A percentile compares a stretch with the other conserved stretches of the same genome.
These are phyloP conservation scores for Sugiyamaella neomexicana DNA, from an alignment of 1,139 yeast genomes.

Conservation along the genomic window DNA sequence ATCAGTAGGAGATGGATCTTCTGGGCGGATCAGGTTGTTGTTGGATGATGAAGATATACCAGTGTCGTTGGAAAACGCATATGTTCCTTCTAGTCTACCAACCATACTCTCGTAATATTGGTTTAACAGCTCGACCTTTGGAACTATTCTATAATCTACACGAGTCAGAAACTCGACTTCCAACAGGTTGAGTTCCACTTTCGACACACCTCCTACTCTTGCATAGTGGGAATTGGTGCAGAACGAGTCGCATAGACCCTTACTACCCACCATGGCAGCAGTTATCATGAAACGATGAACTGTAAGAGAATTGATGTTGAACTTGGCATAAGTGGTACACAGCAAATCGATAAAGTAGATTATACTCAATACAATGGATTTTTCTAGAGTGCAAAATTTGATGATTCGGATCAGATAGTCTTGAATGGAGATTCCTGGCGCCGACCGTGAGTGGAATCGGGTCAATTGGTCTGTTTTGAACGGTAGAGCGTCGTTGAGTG, in stretches of 20 bases:
- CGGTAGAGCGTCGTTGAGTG: slow-evolving; percentile 61
- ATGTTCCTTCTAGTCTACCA: slow-evolving; percentile 28
- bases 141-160: slow-evolving; percentile 75
- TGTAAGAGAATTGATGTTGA: slow-evolving; percentile 84
- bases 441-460: slow-evolving; percentile 88
- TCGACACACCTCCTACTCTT: slow-evolving; percentile 90
- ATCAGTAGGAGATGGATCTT: too few relatives aligned
- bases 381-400: slow-evolving; percentile 81
- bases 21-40: too few relatives aligned
- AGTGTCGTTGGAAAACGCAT: slow-evolving; percentile 22
- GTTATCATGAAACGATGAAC: slow-evolving; percentile 90
- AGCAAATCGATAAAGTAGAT: slow-evolving; percentile 87
- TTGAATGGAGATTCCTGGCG: slow-evolving; percentile 80
- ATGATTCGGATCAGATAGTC: slow-evolving; percentile 77
- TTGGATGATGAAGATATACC: background rate
- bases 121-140: slow-evolving; percentile 44
- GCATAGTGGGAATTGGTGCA: slow-evolving; percentile 94
- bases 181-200: slow-evolving; percentile 78
- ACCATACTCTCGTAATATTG: slow-evolving; percentile 42
- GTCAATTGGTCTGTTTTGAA: slow-evolving; percentile 56
- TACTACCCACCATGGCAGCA: slow-evolving; percentile 88
- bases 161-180: slow-evolving; percentile 84
- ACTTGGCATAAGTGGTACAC: slow-evolving; percentile 73
- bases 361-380: slow-evolving; percentile 74
- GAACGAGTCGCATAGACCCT: slow-evolving; percentile 90